Evolutionary conservation across 2,329 filamentous ascomycete species (phyloP).

Genomic region (Neonectria sp.): DNA sequence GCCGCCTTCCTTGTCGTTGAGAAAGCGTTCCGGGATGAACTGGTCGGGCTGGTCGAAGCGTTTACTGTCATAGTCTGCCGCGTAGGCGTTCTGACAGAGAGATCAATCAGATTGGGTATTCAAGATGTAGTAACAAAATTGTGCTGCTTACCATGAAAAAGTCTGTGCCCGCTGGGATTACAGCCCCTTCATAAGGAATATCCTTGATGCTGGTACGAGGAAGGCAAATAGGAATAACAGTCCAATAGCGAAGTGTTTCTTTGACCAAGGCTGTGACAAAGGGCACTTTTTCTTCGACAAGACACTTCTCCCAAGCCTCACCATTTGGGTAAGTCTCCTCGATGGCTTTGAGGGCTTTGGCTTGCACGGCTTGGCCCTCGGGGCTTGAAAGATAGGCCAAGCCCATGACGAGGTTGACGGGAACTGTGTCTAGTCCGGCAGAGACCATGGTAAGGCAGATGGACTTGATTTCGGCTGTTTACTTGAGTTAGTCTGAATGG

Average conservation of each 20-base stretch:
- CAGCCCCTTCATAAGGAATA: slow-evolving; percentile 76
- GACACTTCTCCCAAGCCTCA: slow-evolving; percentile 82
- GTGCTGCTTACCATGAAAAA: slow-evolving; percentile 78
- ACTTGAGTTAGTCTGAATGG: fast-evolving
- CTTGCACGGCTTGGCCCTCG: slow-evolving; percentile 79
- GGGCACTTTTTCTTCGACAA: slow-evolving; percentile 81
- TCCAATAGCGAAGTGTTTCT: slow-evolving; percentile 84
- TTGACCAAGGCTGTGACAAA: slow-evolving; percentile 86
- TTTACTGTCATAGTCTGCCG: slow-evolving; percentile 78
- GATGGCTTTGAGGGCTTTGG: slow-evolving; percentile 79
- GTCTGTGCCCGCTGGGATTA: slow-evolving; percentile 81
- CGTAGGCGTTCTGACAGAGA: slow-evolving; percentile 74
- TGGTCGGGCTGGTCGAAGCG: slow-evolving; percentile 76
- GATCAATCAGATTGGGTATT: background rate
- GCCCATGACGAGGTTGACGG: slow-evolving; percentile 84
- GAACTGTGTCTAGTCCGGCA: slow-evolving; percentile 85
- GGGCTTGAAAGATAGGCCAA: slow-evolving; percentile 81
- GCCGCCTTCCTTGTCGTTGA: slow-evolving; percentile 68
- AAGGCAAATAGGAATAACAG: slow-evolving; percentile 84
- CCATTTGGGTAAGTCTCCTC: slow-evolving; percentile 78
- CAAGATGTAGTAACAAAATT: slow-evolving; percentile 5
- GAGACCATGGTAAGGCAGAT: slow-evolving; percentile 88
- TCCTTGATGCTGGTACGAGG: slow-evolving; percentile 81
- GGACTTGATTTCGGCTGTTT: slow-evolving; percentile 80
- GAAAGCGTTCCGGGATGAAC: slow-evolving; percentile 81